These are phyloP conservation scores for Pilasporangium apinafurcum DNA, from an alignment of 352 stramenopile species.

Conservation along the genomic window DNA sequence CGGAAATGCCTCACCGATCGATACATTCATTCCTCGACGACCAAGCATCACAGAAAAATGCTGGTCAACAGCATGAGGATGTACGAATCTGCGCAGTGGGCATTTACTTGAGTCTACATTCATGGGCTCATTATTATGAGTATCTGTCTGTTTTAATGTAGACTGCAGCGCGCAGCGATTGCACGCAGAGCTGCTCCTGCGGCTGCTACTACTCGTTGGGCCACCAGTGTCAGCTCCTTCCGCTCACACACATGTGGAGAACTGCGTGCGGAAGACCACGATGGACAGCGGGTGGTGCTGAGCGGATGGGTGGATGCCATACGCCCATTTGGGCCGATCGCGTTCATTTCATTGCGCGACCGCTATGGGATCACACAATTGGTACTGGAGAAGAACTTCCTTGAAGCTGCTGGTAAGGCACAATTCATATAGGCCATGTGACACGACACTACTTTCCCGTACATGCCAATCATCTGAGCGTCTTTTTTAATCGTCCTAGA, in stretches of 20 bases:
- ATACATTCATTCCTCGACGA: too few relatives aligned
- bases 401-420: slow-evolving; percentile 29
- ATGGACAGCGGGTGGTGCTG: slow-evolving; percentile 50
- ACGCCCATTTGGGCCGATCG: slow-evolving; percentile 67
- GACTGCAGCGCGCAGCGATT: slow-evolving; percentile 8
- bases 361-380: slow-evolving; percentile 77
- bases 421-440: too few relatives aligned
- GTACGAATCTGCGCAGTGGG: too few relatives aligned
- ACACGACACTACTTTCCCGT: too few relatives aligned
- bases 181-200: slow-evolving; percentile 5
- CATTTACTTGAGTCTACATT: too few relatives aligned
- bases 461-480: neutral
- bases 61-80: too few relatives aligned
- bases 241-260: slow-evolving; percentile 75
- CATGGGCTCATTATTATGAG: neutral
- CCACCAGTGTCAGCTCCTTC: slow-evolving; percentile 50
- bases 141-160: neutral
- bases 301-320: slow-evolving; percentile 81
- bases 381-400: slow-evolving; percentile 57
- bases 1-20: too few relatives aligned
- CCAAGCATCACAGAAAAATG: too few relatives aligned
- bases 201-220: slow-evolving; percentile 10
- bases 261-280: slow-evolving; percentile 34
- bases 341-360: slow-evolving; percentile 80
- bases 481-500: slow-evolving; percentile 3